These are phyloP conservation scores for Plasmodium chabaudi DNA, from an alignment of 169 alveolate species.

Conservation along the genomic window DNA sequence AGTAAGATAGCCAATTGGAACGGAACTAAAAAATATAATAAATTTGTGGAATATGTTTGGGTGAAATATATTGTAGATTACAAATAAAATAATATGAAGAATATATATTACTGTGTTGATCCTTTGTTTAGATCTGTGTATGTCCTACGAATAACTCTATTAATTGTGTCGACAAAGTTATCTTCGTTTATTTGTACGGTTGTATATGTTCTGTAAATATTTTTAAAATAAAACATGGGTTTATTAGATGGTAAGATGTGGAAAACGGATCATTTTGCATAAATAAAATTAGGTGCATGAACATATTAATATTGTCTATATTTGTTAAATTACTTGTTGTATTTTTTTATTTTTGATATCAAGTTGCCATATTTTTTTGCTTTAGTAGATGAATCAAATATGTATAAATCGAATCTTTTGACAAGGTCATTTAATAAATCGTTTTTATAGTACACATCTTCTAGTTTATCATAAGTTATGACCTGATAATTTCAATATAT, in stretches of 20 bases:
- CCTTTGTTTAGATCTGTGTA: constrained; percentile 65
- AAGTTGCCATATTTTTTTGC: constrained; percentile 37
- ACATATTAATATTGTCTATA: not conserved
- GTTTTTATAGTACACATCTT: constrained; percentile 34
- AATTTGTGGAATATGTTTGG: not conserved
- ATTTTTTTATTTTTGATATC: constrained; percentile 58
- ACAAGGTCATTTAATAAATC: constrained; percentile 33
- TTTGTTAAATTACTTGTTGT: constrained; percentile 31
- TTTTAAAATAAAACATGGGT: not conserved
- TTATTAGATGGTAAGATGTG: not conserved
- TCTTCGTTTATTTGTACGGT: constrained; percentile 56
- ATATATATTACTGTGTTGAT: constrained; percentile 56
- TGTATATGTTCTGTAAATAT: constrained; percentile 53
- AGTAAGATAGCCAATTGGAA: constrained; percentile 67
- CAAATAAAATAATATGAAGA: not conserved
- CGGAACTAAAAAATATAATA: constrained; percentile 28
- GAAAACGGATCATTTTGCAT: not conserved
- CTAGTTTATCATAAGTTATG: constrained; percentile 65
- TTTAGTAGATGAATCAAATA: constrained; percentile 55
- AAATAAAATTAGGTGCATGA: not conserved
- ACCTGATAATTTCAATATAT: constrained; percentile 13
- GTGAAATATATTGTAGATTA: not conserved
- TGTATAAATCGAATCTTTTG: constrained; percentile 30
- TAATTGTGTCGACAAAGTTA: constrained; percentile 35
- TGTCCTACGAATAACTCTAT: constrained; percentile 19